Evolutionary conservation across 176 grass and related monocot species (phyloP).

Genomic region (Echinochloa phyllopogon): DNA sequence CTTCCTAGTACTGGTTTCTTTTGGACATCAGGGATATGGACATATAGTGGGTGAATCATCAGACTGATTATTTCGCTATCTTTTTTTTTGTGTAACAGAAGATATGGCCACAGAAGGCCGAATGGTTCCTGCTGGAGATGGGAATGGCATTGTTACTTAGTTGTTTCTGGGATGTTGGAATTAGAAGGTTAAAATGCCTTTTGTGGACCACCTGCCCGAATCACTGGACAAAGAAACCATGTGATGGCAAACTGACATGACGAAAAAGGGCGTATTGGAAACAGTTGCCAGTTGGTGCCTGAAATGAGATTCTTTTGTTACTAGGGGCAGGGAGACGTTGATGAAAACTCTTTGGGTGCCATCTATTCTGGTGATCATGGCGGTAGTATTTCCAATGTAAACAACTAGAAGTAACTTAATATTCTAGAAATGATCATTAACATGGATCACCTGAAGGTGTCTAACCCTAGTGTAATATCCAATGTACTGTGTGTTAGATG

Average conservation of each 20-base stretch:
- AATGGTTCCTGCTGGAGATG: slow-evolving; percentile 47
- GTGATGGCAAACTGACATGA: slow-evolving; percentile 2
- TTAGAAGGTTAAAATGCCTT: slow-evolving; percentile 31
- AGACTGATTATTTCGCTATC: slow-evolving; percentile 21
- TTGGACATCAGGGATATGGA: not conserved
- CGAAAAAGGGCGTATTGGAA: not conserved
- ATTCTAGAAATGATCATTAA: slow-evolving; percentile 32
- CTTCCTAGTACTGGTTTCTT: not conserved
- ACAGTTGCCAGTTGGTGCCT: not conserved
- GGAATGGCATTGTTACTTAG: slow-evolving; percentile 51
- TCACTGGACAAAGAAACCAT: slow-evolving; percentile 35
- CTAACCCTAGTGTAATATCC: slow-evolving; percentile 1
- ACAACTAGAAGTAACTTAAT: slow-evolving; percentile 40
- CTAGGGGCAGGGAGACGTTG: not conserved
- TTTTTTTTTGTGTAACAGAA: slow-evolving; percentile 42
- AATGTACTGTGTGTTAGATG: not conserved
- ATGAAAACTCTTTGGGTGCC: not conserved
- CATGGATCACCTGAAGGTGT: slow-evolving; percentile 31
- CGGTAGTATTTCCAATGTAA: slow-evolving; percentile 33
- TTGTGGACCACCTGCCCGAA: slow-evolving; percentile 29
- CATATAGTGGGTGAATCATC: not conserved
- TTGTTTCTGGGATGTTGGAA: slow-evolving; percentile 10
- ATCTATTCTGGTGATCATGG: not conserved
- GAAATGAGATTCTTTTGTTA: not conserved
- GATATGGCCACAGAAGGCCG: slow-evolving; percentile 41